phyloP scores from a whole-genome alignment of 495 filamentous ascomycete genomes.

The Aspergillus homomorphus region DNA sequence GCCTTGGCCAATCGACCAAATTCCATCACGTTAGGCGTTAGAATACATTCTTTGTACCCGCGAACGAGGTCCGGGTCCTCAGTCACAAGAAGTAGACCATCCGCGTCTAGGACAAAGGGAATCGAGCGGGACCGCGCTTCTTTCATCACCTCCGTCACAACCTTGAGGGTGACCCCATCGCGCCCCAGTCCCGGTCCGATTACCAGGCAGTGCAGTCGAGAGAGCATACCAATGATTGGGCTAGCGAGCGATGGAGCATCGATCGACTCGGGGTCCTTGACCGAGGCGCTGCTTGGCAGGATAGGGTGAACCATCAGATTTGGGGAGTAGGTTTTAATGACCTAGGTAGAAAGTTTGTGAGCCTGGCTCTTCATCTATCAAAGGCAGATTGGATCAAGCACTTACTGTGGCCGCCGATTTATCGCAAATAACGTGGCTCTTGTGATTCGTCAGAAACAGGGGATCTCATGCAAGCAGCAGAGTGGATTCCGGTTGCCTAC shows the following conservation, averaged over 20 bases:
- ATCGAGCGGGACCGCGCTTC: conserved; percentile 71
- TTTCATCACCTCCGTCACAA: conserved; percentile 72
- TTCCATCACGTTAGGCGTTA: conserved; percentile 94
- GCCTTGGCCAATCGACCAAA: conserved; percentile 77
- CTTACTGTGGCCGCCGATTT: conserved; percentile 67
- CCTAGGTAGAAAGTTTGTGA: conserved; percentile 29
- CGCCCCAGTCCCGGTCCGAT: conserved; percentile 90
- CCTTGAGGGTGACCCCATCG: conserved; percentile 85
- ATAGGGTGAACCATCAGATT: conserved; percentile 98
- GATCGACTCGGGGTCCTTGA: conserved; percentile 38
- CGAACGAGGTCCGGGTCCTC: conserved; percentile 72
- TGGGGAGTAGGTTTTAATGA: conserved; percentile 96
- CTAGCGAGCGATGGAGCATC: conserved; percentile 59
- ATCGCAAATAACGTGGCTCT: conserved; percentile 95
- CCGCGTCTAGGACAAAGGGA: conserved; percentile 88
- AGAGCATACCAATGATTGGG: conserved; percentile 76
- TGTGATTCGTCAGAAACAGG: conserved; percentile 33
- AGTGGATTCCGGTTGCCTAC: conserved; percentile 35
- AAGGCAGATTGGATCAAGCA: not conserved
- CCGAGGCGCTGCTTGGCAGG: conserved; percentile 66
- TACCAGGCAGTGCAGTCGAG: conserved; percentile 86
- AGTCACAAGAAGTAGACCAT: conserved; percentile 76
- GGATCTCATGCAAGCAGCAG: not conserved
- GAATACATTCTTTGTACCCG: conserved; percentile 78
- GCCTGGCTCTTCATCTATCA: not conserved